A percentile compares a stretch with the other conserved stretches of the same genome.
Evolutionary conservation across 2,329 filamentous ascomycete genomes (phyloP).

Genomic region (Mycogone perniciosa): DNA sequence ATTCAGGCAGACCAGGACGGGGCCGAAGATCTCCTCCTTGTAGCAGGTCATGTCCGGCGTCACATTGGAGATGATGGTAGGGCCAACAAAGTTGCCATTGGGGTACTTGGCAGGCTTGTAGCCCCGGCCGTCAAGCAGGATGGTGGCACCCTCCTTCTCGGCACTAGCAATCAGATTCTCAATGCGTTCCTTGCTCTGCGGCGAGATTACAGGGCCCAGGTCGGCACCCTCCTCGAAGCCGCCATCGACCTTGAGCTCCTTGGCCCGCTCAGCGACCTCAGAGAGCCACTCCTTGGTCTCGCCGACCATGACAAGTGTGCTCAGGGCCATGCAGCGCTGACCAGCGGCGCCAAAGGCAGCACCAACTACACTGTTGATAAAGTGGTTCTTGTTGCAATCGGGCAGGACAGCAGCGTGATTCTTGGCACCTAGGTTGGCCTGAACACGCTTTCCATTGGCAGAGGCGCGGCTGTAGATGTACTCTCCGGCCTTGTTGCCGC

Average conservation of each 20-base stretch:
- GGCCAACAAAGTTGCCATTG: slow-evolving; percentile 78
- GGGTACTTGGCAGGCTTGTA: slow-evolving; percentile 72
- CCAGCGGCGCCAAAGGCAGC: slow-evolving; percentile 81
- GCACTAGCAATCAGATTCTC: slow-evolving; percentile 69
- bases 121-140: slow-evolving; percentile 74
- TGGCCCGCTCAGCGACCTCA: slow-evolving; percentile 71
- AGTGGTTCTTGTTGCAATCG: slow-evolving; percentile 86
- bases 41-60: slow-evolving; percentile 79
- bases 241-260: slow-evolving; percentile 66
- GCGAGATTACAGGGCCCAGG: slow-evolving; percentile 74
- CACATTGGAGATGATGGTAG: slow-evolving; percentile 77
- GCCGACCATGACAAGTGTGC: slow-evolving; percentile 75
- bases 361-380: slow-evolving; percentile 75
- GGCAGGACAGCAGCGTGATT: slow-evolving; percentile 81
- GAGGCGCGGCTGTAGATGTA: slow-evolving; percentile 77
- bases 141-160: slow-evolving; percentile 73
- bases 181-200: slow-evolving; percentile 72
- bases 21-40: slow-evolving; percentile 78
- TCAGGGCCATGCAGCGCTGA: slow-evolving; percentile 82
- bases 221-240: slow-evolving; percentile 77
- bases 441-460: slow-evolving; percentile 80
- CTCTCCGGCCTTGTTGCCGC: slow-evolving; percentile 80
- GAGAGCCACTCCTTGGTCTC: slow-evolving; percentile 78
- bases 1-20: slow-evolving; percentile 75
- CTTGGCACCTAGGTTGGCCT: slow-evolving; percentile 83